Evolutionary conservation across 1,284 basidiomycete genomes (phyloP).

Genomic region (Malassezia equina): DNA sequence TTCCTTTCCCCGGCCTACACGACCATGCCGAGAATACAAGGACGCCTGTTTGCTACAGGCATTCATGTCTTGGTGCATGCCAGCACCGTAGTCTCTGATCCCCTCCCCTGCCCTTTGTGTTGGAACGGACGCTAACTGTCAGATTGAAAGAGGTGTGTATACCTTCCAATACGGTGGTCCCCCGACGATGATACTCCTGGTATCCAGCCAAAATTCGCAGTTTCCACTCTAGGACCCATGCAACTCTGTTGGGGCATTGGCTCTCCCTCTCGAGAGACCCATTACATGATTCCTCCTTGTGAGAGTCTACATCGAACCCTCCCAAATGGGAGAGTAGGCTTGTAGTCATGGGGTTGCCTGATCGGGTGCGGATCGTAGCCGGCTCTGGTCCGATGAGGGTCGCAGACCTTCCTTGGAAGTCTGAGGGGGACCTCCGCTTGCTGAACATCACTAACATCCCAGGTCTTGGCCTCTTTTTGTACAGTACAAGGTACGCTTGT

Average conservation of each 20-base stretch:
- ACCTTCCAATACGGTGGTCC: slow-evolving; percentile 5
- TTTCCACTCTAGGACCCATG: slow-evolving; percentile 48
- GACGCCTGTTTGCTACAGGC: slow-evolving; percentile 42
- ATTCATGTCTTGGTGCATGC: slow-evolving; percentile 43
- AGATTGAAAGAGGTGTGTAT: not conserved
- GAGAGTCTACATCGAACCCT: slow-evolving; percentile 47
- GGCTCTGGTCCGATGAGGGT: slow-evolving; percentile 47
- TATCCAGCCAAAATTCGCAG: slow-evolving; percentile 49
- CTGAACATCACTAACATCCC: not conserved
- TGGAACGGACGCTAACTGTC: not conserved
- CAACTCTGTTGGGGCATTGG: slow-evolving; percentile 41
- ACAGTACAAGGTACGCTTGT: not conserved
- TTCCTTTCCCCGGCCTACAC: slow-evolving; percentile 49
- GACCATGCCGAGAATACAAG: slow-evolving; percentile 49
- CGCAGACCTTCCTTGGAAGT: slow-evolving; percentile 49
- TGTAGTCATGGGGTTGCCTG: slow-evolving; percentile 41
- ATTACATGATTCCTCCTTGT: slow-evolving; percentile 27
- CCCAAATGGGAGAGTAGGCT: slow-evolving; percentile 37
- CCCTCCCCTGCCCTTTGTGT: slow-evolving; percentile 10
- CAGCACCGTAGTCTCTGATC: slow-evolving; percentile 46
- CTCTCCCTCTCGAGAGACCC: slow-evolving; percentile 45
- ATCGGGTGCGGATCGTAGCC: slow-evolving; percentile 45
- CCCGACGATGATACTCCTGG: slow-evolving; percentile 47
- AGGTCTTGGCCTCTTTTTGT: not conserved
- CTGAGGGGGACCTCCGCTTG: slow-evolving; percentile 26